These are phyloP conservation scores for Wickerhamomyces bovis DNA, from an alignment of 805 yeast genomes.

Conservation along the genomic window DNA sequence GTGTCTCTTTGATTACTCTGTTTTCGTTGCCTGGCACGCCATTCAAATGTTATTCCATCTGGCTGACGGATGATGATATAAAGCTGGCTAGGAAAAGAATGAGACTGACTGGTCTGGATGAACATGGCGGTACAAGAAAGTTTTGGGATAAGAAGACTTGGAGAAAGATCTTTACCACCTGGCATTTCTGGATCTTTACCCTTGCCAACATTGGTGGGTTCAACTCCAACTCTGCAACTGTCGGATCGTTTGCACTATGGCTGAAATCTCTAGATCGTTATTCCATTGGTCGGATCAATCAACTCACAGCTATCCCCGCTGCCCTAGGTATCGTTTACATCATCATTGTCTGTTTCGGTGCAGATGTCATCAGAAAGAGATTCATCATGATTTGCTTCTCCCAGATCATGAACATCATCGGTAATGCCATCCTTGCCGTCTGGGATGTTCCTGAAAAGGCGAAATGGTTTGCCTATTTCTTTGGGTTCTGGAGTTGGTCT, in stretches of 20 bases:
- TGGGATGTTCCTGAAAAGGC: conserved; percentile 50
- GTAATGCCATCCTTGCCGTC: conserved; percentile 41
- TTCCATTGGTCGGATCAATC: conserved; percentile 32
- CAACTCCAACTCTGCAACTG: conserved; percentile 43
- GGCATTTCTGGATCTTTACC: conserved; percentile 52
- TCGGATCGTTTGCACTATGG: conserved; percentile 41
- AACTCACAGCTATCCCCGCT: conserved; percentile 37
- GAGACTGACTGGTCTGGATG: conserved; percentile 23
- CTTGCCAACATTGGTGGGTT: conserved; percentile 51
- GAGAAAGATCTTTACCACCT: conserved; percentile 44
- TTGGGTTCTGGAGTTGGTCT: conserved; percentile 39
- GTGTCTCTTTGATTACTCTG: conserved; percentile 20
- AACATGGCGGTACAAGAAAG: conserved; percentile 15
- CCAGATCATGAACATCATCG: conserved; percentile 39
- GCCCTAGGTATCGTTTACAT: conserved; percentile 20
- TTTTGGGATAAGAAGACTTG: conserved; percentile 41
- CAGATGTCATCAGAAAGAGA: conserved; percentile 34
- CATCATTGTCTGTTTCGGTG: conserved; percentile 4
- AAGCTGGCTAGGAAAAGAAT: conserved; percentile 42
- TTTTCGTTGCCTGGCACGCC: conserved; percentile 59
- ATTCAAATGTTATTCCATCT: conserved; percentile 44
- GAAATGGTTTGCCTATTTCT: conserved; percentile 36
- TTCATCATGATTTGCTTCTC: conserved; percentile 34
- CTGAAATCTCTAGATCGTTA: conserved; percentile 37
- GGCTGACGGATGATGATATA: conserved; percentile 51